These are phyloP conservation scores for Oryza glaberrima DNA, from an alignment of 176 grass and related monocot species.

Conservation along the genomic window DNA sequence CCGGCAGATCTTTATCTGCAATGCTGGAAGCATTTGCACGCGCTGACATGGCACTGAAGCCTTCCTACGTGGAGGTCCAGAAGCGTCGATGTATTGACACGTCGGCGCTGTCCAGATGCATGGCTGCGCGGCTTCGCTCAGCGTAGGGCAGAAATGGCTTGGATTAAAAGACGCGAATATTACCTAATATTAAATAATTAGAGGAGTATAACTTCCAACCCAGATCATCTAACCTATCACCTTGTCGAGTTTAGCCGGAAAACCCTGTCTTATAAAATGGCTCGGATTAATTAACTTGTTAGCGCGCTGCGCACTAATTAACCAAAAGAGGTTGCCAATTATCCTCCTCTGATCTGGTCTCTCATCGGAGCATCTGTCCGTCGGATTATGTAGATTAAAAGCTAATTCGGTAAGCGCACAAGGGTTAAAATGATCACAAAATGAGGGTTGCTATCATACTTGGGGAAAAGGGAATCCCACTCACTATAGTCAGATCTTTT, in stretches of 20 bases:
- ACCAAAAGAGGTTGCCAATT: not conserved
- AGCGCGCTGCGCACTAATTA: not conserved
- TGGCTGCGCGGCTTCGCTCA: not conserved
- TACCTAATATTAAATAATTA: too few relatives aligned
- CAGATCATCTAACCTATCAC: too few relatives aligned
- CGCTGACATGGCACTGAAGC: constrained; percentile 21
- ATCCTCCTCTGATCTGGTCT: constrained; percentile 8
- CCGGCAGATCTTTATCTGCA: not conserved
- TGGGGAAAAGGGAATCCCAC: not conserved
- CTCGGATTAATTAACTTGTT: not conserved
- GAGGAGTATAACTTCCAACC: too few relatives aligned
- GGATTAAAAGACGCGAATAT: too few relatives aligned
- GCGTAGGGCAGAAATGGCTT: not conserved
- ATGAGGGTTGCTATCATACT: constrained; percentile 32
- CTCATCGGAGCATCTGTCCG: constrained; percentile 34
- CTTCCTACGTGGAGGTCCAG: constrained; percentile 21
- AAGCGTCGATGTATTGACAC: constrained; percentile 23
- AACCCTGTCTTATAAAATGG: not conserved
- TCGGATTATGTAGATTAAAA: constrained; percentile 40
- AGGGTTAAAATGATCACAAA: not conserved
- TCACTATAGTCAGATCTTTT: not conserved
- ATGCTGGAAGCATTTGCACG: too few relatives aligned
- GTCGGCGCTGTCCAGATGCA: constrained; percentile 5
- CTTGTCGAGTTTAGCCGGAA: too few relatives aligned
- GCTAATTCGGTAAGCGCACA: constrained; percentile 53